A percentile compares a stretch with the other conserved stretches of the same genome.
Evolutionary conservation across 768 basidiomycete species (phyloP).

Genomic region (Auricularia heimuer): DNA sequence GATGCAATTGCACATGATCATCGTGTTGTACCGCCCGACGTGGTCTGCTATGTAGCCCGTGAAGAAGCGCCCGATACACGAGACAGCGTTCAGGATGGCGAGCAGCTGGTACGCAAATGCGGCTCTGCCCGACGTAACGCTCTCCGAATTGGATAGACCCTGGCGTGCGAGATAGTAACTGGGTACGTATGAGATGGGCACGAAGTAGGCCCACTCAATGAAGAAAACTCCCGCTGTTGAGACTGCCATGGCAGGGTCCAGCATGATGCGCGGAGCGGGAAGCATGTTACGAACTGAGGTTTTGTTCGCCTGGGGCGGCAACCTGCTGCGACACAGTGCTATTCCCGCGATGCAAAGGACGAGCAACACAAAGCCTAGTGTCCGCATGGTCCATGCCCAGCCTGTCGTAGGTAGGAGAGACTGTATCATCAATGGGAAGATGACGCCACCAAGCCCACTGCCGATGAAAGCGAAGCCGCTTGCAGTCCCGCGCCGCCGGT

Average conservation of each 20-base stretch:
- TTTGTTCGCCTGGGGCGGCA: background rate
- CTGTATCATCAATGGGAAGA: background rate
- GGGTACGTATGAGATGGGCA: background rate
- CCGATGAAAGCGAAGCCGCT: background rate
- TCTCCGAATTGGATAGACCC: background rate
- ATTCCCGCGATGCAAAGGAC: background rate
- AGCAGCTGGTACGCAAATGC: background rate
- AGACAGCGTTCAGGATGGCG: background rate
- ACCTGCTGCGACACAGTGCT: background rate
- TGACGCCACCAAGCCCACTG: background rate
- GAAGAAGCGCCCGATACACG: background rate
- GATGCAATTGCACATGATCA: background rate
- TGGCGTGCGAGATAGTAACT: background rate
- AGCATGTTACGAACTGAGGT: background rate
- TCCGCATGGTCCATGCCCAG: background rate
- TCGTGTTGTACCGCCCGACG: background rate
- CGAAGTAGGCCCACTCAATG: background rate
- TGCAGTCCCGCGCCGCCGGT: background rate
- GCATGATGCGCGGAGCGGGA: background rate
- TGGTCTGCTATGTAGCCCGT: background rate
- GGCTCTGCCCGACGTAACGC: background rate
- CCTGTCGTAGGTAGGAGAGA: background rate
- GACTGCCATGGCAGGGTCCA: background rate
- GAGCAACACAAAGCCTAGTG: background rate
- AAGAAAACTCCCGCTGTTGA: background rate